Evolutionary conservation across 805 yeast genomes (phyloP), one percentile per base, ranked within the genome.

Genomic region (Lachancea quebecensis): DNA sequence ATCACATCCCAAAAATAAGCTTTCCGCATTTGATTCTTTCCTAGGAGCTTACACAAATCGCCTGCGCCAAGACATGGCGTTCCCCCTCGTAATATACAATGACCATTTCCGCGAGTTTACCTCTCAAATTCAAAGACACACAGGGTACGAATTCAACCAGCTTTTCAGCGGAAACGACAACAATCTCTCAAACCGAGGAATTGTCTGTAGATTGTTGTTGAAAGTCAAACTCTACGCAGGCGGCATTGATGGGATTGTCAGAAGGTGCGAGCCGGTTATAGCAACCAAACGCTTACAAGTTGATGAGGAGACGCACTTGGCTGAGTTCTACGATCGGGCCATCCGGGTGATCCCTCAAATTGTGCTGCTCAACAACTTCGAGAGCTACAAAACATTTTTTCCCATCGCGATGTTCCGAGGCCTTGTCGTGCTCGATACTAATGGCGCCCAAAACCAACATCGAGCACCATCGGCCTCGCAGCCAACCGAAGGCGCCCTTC

Each of bases 161-260:
- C 37, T 47, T 38, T 31, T 38, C 18, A 42, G 42, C 10, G 39
- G 37, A 10, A 36, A 44, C 14, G 50, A 50, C 8, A 54, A 45
- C 11, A 62, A 59, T 45, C 35, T 59, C 11, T 50, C 64, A 1
- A 49, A 48, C 14, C 42, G 45, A 12, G 63, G 65, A 27, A 58
- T 62, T 10, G 48, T 62, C 2, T 57, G 62, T 45, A 48, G 51
- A 32, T 17, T 62, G 35, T 39, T 49, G 7, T 31, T 59, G 3
- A 59, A 57, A 35, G 45, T 47, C 10, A 47, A 52, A 31, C 25
- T 56, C 0, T 60, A 41, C 38, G 41, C 48, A 10, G 54, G 50
- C 31, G 54, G 47, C 43, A 36, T 60, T 32, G 56, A 57, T 36
- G 51, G 59, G 2, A 52, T 60, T 18, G 47, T 49, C 2, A 44